A percentile compares a stretch with the other conserved stretches of the same genome.
These are phyloP conservation scores for Chalara sp. DNA, from an alignment of 2,329 filamentous ascomycete species.

Conservation along the genomic window DNA sequence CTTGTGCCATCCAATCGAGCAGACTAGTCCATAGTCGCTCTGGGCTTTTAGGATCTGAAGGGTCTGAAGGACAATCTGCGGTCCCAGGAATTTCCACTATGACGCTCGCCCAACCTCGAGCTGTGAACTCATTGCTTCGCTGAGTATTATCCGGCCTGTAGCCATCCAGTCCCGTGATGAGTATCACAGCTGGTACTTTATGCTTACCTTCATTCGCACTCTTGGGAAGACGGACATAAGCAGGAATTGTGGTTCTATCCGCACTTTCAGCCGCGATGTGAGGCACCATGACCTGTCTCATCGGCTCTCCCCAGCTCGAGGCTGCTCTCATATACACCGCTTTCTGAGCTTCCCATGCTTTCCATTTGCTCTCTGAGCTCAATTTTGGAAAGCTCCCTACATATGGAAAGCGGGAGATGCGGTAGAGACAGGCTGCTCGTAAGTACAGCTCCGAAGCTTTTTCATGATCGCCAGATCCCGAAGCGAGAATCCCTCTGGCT, in stretches of 20 bases:
- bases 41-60: constrained; percentile 48
- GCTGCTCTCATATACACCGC: constrained; percentile 52
- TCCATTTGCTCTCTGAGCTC: constrained; percentile 43
- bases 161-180: constrained; percentile 57
- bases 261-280: constrained; percentile 40
- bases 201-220: constrained; percentile 28
- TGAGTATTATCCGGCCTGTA: constrained; percentile 57
- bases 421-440: constrained; percentile 66
- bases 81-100: constrained; percentile 61
- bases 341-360: constrained; percentile 62
- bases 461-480: constrained; percentile 39
- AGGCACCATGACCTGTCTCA: constrained; percentile 55
- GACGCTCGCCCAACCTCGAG: constrained; percentile 55
- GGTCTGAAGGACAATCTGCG: constrained; percentile 59
- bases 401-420: constrained; percentile 66
- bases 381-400: constrained; percentile 34
- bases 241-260: constrained; percentile 52
- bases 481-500: constrained; percentile 42
- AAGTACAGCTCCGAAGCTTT: constrained; percentile 57
- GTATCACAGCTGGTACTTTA: constrained; percentile 42
- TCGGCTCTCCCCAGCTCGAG: constrained; percentile 45
- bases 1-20: constrained; percentile 49
- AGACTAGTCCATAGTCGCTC: constrained; percentile 59
- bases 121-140: constrained; percentile 53
- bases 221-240: constrained; percentile 57